Evolutionary conservation across 495 filamentous ascomycete genomes (phyloP), one percentile per base, ranked within the genome.

Genomic region (Trichoderma virens): DNA sequence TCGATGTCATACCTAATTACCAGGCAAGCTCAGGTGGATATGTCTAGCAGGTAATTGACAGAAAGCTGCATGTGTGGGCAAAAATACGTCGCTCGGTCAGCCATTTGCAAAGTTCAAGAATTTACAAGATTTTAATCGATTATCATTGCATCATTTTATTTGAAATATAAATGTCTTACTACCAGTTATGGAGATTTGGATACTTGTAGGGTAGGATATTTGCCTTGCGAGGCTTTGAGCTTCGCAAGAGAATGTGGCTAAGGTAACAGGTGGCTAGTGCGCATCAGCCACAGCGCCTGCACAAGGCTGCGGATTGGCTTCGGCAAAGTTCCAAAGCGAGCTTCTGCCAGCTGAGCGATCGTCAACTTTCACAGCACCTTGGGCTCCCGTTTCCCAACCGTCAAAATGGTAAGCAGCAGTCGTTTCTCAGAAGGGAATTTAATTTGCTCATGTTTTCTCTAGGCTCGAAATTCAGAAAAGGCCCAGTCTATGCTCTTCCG

Each of bases 401-500:
- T 30, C 27, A 56, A 14, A 28, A 56, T 56, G 51, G 51, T 56
- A 18, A 56, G 51, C n/a, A n/a, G n/a, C n/a, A n/a, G n/a, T n/a
- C n/a, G 7, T 0, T 23, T 3, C 20, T 9, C 9, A 56, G 20
- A 18, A 30, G 2, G 9, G 16, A 3, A 6, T 25, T 8, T 18
- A 23, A 7, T 23, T 23, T 47, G 1, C 25, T 56, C 9, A 56
- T 11, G 2, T 4, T 56, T 8, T 14, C n/a, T 5, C 28, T 30
- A 83, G 82, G 82, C 82, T 68, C 82, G 82, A 43, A 98, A 98
- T 76, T 91, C 89, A 32, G 93, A 97, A 84, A 98, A 98, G 79
- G 94, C 94, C 65, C 94, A 98, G 77, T 97, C 93, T 27, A 98
- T 98, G 94, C 95, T 98, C 76, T 98, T 96, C 80, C 94, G 94